A percentile compares a stretch with the other conserved stretches of the same genome.
These are phyloP conservation scores for Ophiocordyceps robertsii DNA, from an alignment of 2,329 filamentous ascomycete species.

Conservation along the genomic window DNA sequence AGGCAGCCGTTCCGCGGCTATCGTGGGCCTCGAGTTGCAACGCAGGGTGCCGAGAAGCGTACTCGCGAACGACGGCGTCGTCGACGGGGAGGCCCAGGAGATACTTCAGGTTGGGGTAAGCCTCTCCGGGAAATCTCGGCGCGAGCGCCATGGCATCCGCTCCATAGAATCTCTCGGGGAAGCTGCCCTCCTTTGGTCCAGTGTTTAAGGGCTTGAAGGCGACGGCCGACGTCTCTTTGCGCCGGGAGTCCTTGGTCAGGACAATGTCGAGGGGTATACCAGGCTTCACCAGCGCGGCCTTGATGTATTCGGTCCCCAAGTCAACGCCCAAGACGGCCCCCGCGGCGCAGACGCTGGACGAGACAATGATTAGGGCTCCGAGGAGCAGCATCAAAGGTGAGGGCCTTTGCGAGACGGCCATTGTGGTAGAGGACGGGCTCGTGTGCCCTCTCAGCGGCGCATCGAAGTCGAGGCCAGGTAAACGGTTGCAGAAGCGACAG, in stretches of 20 bases:
- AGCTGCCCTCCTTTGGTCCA: constrained; percentile 48
- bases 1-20: constrained; percentile 57
- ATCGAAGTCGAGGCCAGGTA: neutral
- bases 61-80: constrained; percentile 51
- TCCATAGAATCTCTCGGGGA: constrained; percentile 84
- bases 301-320: constrained; percentile 92
- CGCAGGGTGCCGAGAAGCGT: constrained; percentile 64
- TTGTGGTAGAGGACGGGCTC: constrained; percentile 9
- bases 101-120: constrained; percentile 87
- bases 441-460: constrained; percentile 5
- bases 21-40: constrained; percentile 51
- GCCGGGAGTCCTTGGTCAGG: constrained; percentile 91
- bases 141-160: constrained; percentile 81
- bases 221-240: constrained; percentile 84
- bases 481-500: neutral
- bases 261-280: constrained; percentile 96
- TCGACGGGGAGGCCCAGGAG: constrained; percentile 63
- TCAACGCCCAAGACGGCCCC: constrained; percentile 84
- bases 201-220: constrained; percentile 79
- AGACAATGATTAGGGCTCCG: constrained; percentile 21
- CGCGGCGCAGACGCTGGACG: constrained; percentile 35
- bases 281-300: constrained; percentile 89
- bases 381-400: constrained; percentile 25
- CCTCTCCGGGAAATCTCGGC: constrained; percentile 79
- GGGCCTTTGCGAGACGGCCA: constrained; percentile 18